Evolutionary conservation across 306 rosid species (phyloP).

Genomic region (Glycine latifolia): DNA sequence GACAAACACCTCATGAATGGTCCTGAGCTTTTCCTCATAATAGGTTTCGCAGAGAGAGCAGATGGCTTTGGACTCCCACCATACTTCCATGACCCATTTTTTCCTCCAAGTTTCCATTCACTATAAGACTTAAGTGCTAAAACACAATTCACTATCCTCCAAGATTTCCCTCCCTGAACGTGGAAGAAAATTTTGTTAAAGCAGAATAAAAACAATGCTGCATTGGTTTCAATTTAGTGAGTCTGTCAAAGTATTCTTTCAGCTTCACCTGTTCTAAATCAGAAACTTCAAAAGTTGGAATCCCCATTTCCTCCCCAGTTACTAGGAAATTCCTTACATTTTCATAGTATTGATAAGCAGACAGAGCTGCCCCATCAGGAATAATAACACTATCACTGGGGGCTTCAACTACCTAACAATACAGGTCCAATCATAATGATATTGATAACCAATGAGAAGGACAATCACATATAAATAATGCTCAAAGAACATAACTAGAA

Average conservation of each 20-base stretch:
- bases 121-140: slow-evolving; percentile 78
- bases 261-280: slow-evolving; percentile 81
- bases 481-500: neutral
- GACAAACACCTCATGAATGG: slow-evolving; percentile 59
- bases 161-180: slow-evolving; percentile 86
- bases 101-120: slow-evolving; percentile 77
- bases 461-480: neutral
- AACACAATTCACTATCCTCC: slow-evolving; percentile 83
- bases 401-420: slow-evolving; percentile 57
- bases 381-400: slow-evolving; percentile 41
- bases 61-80: slow-evolving; percentile 65
- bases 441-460: neutral
- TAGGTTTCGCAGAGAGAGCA: slow-evolving; percentile 47
- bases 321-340: slow-evolving; percentile 59
- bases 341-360: slow-evolving; percentile 57
- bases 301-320: slow-evolving; percentile 54
- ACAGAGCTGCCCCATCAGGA: slow-evolving; percentile 55
- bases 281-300: slow-evolving; percentile 89
- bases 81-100: slow-evolving; percentile 75
- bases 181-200: neutral
- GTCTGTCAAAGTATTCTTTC: neutral
- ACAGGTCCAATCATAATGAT: slow-evolving; percentile 1
- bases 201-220: neutral
- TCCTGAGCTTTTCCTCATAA: slow-evolving; percentile 67
- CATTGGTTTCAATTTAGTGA: neutral